A percentile compares a stretch with the other conserved stretches of the same genome.
Conservation (phyloP, 2,329 filamentous ascomycete species). For the Intubia oerlemansii region DNA sequence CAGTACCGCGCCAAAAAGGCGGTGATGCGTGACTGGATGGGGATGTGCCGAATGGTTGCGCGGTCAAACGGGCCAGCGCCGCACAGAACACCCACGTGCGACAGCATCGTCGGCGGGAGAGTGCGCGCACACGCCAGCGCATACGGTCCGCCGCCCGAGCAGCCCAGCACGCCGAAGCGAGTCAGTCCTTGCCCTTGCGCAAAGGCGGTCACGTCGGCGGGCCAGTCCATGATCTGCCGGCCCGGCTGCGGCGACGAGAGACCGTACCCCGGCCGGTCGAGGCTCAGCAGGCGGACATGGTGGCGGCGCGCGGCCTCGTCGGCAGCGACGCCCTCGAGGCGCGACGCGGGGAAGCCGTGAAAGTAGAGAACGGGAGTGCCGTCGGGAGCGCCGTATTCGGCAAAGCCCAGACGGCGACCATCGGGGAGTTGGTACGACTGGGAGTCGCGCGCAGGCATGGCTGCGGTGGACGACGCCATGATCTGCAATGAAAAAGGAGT, state of each 20-base stretch:
- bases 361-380: conserved; percentile 18
- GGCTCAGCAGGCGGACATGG: conserved; percentile 15
- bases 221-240: conserved; percentile 14
- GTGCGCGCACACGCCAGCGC: conserved; percentile 14
- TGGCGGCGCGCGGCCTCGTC: conserved; percentile 10
- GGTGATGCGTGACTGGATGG: conserved; percentile 8
- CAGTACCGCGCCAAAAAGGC: conserved; percentile 8
- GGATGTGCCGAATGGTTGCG: conserved; percentile 9
- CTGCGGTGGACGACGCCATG: too few species aligned
- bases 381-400: conserved; percentile 15
- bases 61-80: conserved; percentile 14
- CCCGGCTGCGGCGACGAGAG: conserved; percentile 15
- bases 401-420: conserved; percentile 19
- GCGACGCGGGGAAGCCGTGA: conserved; percentile 21
- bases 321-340: conserved; percentile 15
- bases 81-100: conserved; percentile 17
- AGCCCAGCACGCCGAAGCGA: conserved; percentile 14
- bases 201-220: conserved; percentile 14
- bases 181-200: conserved; percentile 10
- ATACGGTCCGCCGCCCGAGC: conserved; percentile 16
- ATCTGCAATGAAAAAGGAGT: too few species aligned
- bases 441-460: too few species aligned
- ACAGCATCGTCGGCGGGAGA: conserved; percentile 9
- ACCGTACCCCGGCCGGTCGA: conserved; percentile 22
- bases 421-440: too few species aligned